These are phyloP conservation scores for Papilionanthe hybrid DNA, from an alignment of 116 monocot genomes.

Conservation along the genomic window DNA sequence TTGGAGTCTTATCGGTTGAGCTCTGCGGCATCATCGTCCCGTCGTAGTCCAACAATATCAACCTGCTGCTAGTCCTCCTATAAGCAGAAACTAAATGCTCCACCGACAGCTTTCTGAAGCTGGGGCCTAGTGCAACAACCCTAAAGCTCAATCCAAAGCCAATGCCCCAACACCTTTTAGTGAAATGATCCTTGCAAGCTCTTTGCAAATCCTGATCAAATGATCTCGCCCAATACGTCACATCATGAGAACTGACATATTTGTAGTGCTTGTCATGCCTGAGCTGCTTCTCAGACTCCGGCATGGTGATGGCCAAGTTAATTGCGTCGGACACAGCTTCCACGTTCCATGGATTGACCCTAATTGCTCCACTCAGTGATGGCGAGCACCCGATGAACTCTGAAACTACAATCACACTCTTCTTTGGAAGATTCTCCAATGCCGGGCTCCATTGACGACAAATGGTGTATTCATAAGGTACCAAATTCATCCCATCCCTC, in stretches of 20 bases:
- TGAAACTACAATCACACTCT: conserved; percentile 31
- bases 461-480: conserved; percentile 35
- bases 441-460: conserved; percentile 28
- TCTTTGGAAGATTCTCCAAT: conserved; percentile 13
- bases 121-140: conserved; percentile 18
- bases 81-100: conserved; percentile 18
- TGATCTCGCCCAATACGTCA: conserved; percentile 26
- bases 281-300: conserved; percentile 19
- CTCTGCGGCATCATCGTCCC: conserved; percentile 29
- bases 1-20: conserved; percentile 14
- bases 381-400: conserved; percentile 45
- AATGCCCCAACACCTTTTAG: conserved; percentile 18
- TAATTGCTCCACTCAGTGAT: conserved; percentile 37
- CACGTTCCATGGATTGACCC: conserved; percentile 40
- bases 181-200: conserved; percentile 28
- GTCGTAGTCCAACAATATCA: conserved; percentile 35
- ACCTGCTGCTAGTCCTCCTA: conserved; percentile 9
- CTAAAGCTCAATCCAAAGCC: conserved; percentile 36
- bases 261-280: conserved; percentile 37
- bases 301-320: conserved; percentile 5
- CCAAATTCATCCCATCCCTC: conserved; percentile 40
- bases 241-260: conserved; percentile 34
- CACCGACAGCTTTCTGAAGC: conserved; percentile 22
- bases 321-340: conserved; percentile 29
- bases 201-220: conserved; percentile 28